Evolutionary conservation across 495 filamentous ascomycete species (phyloP), one percentile per base, ranked within the genome.

Genomic region (Podospora australis): DNA sequence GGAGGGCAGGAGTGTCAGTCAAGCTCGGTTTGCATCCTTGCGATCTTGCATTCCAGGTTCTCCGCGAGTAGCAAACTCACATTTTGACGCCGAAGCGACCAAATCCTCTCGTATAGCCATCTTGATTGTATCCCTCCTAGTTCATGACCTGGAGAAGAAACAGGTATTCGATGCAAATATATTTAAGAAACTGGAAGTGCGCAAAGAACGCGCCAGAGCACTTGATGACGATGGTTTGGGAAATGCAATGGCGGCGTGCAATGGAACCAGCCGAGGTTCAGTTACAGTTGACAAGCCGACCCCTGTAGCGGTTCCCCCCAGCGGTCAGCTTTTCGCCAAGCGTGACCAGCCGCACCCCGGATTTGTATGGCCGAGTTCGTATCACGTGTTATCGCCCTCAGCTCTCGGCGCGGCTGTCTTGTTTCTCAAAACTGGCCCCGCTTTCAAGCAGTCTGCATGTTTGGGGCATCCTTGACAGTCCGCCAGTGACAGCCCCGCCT

Each of bases 51-150:
- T 13, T 40, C 38, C 11, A 7, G 17, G 21, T 14, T 9, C 6
- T 16, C 26, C 11, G 26, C n/a, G n/a, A n/a, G n/a, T n/a, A n/a
- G n/a, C n/a, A 53, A 69, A 76, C 84, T 78, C 62, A 65, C 66
- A 71, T 48, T 59, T 48, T 46, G 73, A 63, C 74, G 88, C 88
- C 58, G 86, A 90, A 56, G 80, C 70, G 60, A 95, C 82, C 50
- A 94, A 69, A 63, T 94, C 87, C 80, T 94, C 88, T 52, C 88
- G 85, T 60, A 84, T 81, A 59, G 83, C 71, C 86, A 90, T 90
- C 49, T 46, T 78, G 26, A 28, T 32, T 28, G 22, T 23, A 23
- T 38, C 4, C 19, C 13, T 21, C 20, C 23, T 43, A 36, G 13
- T 4, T 36, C 34, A 36, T 36, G 34, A 36, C 34, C 24, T 14